Evolutionary conservation across 2,329 filamentous ascomycete species (phyloP), one percentile per base, ranked within the genome.

Genomic region (Microthyrium microscopicum): DNA sequence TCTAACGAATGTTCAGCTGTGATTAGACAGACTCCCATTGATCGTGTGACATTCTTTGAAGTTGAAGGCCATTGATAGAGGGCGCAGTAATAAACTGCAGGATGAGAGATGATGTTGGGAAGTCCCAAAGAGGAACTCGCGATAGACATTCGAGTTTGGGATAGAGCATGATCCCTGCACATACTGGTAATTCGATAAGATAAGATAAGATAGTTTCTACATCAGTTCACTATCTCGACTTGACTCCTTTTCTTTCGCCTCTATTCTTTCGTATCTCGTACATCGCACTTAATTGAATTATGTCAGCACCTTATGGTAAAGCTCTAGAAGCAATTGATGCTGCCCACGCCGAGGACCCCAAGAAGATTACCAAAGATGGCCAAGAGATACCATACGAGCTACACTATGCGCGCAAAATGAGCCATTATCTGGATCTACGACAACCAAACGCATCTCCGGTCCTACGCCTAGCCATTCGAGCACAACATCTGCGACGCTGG

Each of bases 401-500:
- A 2, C 73, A 83, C 58, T 91, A 91, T 51, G 80, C 82, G 5
- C 64, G 66, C 32, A 73, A 82, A 53, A 85, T 85, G 77, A 82
- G 77, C 32, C 56, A 60, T 20, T 89, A 79, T 64, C 73, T 92
- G 20, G 50, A 60, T 6, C 56, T 64, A 12, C 70, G 73, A 40
- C 55, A 57, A 6, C 72, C 79, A 0, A 44, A 61, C 19, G 73
- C 81, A 2, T 72, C 76, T 2, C 73, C 75, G 2, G 55, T 69
- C 17, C 62, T 92, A 34, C 71, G 71, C 40, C 63, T 89, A 29
- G 83, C 83, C 13, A 77, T 84, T 42, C 74, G 81, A 42, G 82
- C 81, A 8, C 83, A 91, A 53, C 83, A 92, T 54, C 80, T 91
- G 46, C 70, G 75, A 34, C 73, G 80, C 56, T 92, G 82, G 82